phyloP scores from a whole-genome alignment of 2,329 filamentous ascomycete species.

The Penicillium sp. region DNA sequence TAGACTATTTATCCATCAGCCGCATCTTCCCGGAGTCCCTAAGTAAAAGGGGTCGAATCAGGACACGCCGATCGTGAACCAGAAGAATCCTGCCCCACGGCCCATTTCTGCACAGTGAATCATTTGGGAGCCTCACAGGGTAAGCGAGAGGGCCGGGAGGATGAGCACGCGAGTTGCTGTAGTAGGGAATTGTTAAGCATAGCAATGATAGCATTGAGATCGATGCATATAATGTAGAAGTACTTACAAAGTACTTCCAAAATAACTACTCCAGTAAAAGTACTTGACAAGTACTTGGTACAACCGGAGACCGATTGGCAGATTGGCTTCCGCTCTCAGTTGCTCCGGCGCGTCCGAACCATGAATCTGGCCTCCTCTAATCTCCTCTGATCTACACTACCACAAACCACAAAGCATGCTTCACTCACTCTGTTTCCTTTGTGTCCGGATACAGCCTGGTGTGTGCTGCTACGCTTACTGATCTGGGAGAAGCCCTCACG shows the following conservation, averaged over 20 bases:
- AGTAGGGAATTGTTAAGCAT: too few species aligned
- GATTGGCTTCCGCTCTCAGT: slow-evolving; percentile 25
- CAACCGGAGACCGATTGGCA: slow-evolving; percentile 5
- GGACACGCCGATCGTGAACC: slow-evolving; percentile 19
- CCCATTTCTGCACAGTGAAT: slow-evolving; percentile 17
- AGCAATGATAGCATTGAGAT: too few species aligned
- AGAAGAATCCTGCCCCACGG: slow-evolving; percentile 15
- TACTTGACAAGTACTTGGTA: background rate
- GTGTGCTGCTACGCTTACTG: slow-evolving; percentile 11
- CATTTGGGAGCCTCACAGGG: slow-evolving; percentile 9
- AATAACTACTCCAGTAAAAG: too few species aligned
- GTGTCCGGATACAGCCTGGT: slow-evolving; percentile 8
- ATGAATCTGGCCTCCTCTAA: slow-evolving; percentile 27
- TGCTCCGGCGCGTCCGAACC: slow-evolving; percentile 29
- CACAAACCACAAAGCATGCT: slow-evolving; percentile 4
- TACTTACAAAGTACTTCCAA: too few species aligned
- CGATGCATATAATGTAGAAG: too few species aligned
- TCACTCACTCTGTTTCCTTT: slow-evolving; percentile 1
- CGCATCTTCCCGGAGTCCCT: background rate
- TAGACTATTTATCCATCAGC: background rate
- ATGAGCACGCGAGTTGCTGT: background rate
- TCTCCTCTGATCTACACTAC: slow-evolving; percentile 12
- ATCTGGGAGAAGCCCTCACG: background rate
- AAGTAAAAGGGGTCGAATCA: slow-evolving; percentile 19
- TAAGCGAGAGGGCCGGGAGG: background rate